Evolutionary conservation across 129 eudicot genomes (phyloP), one percentile per base, ranked within the genome.

Genomic region (Tagetes erecta): DNA sequence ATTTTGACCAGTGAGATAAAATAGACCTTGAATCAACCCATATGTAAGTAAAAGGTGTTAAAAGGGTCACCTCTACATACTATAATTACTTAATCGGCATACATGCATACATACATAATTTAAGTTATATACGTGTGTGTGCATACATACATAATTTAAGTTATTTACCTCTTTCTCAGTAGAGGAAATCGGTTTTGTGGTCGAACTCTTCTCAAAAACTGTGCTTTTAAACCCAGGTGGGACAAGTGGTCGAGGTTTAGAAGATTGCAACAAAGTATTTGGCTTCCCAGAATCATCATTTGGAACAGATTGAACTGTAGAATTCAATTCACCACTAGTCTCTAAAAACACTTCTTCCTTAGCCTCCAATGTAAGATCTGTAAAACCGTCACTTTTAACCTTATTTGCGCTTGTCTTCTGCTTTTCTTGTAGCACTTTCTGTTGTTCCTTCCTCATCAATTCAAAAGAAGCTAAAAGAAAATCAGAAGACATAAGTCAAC

Each of bases 361-460:
- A n/a, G 78, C 66, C 73, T 84, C 96, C 83, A 86, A 57, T 9
- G 72, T 20, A 41, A 83, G 52, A 9, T 82, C 92, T 1, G 88
- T 70, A 74, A 79, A 73, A 37, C 44, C 73, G 9, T 89, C 86
- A 60, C 64, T 78, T 58, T 80, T 87, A 30, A 44, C 80, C 88
- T 84, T 90, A 69, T 75, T 83, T 71, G 68, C 71, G 71, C 72
- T 85, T 38, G 39, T 30, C 71, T 90, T 94, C 78, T 88, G 97
- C 82, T 94, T 95, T 81, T 88, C 97, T 77, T 91, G 99, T 37
- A 91, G 83, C 78, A 70, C 86, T 80, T 91, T 91, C 3, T 87
- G 99, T 49, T 95, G 97, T 72, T 95, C 97, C 87, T 95, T 91
- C 87, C 99, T 85, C 94, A 95, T 91, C 37, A 75, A 79, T 81